Evolutionary conservation across 208 protist genomes (phyloP), one percentile per base, ranked within the genome.

Genomic region (Trypanosoma mega): DNA sequence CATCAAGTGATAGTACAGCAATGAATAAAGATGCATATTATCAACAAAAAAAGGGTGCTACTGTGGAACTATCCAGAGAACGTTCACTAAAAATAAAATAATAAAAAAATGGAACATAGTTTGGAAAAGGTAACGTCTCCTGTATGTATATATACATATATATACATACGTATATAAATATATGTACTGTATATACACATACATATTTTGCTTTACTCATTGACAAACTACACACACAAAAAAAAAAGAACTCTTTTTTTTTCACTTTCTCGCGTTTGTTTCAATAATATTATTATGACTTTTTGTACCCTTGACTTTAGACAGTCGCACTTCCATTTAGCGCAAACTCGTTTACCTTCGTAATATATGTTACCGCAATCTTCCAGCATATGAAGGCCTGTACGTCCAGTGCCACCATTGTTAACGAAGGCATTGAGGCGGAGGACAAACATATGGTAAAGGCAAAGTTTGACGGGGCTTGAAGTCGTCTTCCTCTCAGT

Each of bases 201-300:
- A 14, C 36, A 43, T 9, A 43, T 14, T n/a, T 43, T 14, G 14
- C 9, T 43, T n/a, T 14, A 9, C 12, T 14, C 9, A 43, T 9
- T 11, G n/a, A 49, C 7, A 49, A 3, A 50, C 26, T 29, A 36
- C 2, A 50, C 16, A 9, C 2, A 36, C 30, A 61, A 49, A 61
- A 61, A 49, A 49, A 48, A 30, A 14, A 31, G 46, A 30, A 47
- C 4, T 24, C 4, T 21, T 34, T 54, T 43, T 27, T 57, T 57
- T 57, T 43, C 8, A 44, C 11, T 21, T n/a, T n/a, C n/a, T n/a
- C n/a, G n/a, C n/a, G n/a, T n/a, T n/a, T n/a, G n/a, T n/a, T n/a
- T n/a, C n/a, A n/a, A n/a, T n/a, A n/a, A n/a, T n/a, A n/a, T n/a
- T n/a, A n/a, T n/a, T n/a, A n/a, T n/a, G n/a, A n/a, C n/a, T n/a